Percentiles rank a stretch among this genome's conserved stretches.
phyloP scores from a whole-genome alignment of 768 basidiomycete species.

The Boletus subcaerulescens region DNA sequence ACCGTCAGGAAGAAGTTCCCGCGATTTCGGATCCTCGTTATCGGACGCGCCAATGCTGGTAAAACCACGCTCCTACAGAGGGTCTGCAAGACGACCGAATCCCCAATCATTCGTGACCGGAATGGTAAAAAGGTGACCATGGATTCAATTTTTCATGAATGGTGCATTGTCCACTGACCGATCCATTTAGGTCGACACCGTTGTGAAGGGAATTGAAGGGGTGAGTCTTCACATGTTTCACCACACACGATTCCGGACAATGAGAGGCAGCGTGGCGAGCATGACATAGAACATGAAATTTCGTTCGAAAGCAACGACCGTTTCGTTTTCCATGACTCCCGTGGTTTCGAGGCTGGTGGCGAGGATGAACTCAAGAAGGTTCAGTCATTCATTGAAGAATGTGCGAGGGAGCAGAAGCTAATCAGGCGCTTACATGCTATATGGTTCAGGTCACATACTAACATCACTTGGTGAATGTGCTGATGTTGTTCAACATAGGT shows the following conservation, averaged over 20 bases:
- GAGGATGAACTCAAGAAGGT: neutral
- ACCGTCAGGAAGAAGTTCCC: neutral
- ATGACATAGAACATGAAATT: conserved; percentile 9
- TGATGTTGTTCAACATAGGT: conserved; percentile 27
- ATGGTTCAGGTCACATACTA: too few species aligned
- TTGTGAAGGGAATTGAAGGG: neutral
- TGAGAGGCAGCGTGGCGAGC: neutral
- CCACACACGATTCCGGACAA: too few species aligned
- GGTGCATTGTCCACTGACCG: neutral
- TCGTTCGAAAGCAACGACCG: conserved; percentile 29
- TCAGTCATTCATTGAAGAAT: conserved; percentile 28
- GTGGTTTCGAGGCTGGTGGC: conserved; percentile 38
- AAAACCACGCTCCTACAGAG: conserved; percentile 41
- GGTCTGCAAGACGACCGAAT: conserved; percentile 35
- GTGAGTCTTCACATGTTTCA: neutral
- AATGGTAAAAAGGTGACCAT: conserved; percentile 16
- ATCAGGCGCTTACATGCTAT: too few species aligned
- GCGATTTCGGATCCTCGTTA: conserved; percentile 39
- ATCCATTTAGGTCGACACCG: neutral
- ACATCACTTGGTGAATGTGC: too few species aligned
- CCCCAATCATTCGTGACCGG: conserved; percentile 27
- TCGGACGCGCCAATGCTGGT: conserved; percentile 21
- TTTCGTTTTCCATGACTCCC: conserved; percentile 43
- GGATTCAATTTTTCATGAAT: too few species aligned
- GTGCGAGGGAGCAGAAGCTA: conserved; percentile 2